Percentiles rank a stretch among this genome's conserved stretches.
Evolutionary conservation across 2,329 filamentous ascomycete genomes (phyloP).

Genomic region (Hypoxylon sp.): DNA sequence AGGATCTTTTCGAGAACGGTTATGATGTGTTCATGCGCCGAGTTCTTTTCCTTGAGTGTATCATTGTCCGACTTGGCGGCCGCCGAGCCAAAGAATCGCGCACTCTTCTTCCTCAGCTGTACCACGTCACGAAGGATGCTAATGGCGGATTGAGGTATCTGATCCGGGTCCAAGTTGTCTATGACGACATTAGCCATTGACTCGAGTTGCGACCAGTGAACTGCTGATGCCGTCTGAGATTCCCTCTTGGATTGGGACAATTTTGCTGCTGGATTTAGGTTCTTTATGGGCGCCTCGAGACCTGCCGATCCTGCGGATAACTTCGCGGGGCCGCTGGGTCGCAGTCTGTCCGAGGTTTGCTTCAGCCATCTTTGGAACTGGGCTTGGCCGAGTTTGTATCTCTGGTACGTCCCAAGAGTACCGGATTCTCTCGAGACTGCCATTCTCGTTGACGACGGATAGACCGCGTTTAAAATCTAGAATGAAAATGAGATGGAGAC

Average conservation of each 20-base stretch:
- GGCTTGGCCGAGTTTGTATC: constrained; percentile 38
- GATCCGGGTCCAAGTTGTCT: constrained; percentile 44
- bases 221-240: constrained; percentile 4
- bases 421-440: constrained; percentile 22
- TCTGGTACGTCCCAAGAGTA: constrained; percentile 36
- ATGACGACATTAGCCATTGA: constrained; percentile 44
- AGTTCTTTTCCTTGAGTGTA: constrained; percentile 44
- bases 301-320: neutral
- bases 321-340: constrained; percentile 3
- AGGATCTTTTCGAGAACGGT: constrained; percentile 50
- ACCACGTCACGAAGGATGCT: constrained; percentile 52
- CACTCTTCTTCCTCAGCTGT: constrained; percentile 50
- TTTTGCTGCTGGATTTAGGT: neutral
- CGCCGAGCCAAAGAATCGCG: constrained; percentile 44
- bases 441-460: constrained; percentile 9
- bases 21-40: constrained; percentile 50
- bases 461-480: neutral
- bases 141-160: constrained; percentile 48
- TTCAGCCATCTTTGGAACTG: constrained; percentile 40
- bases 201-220: constrained; percentile 36
- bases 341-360: constrained; percentile 35
- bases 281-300: neutral
- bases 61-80: constrained; percentile 40
- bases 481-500: neutral
- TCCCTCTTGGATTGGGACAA: neutral